Base-by-base conservation (phyloP, 345 rosid species). In the Sisymbrium altissimum region DNA sequence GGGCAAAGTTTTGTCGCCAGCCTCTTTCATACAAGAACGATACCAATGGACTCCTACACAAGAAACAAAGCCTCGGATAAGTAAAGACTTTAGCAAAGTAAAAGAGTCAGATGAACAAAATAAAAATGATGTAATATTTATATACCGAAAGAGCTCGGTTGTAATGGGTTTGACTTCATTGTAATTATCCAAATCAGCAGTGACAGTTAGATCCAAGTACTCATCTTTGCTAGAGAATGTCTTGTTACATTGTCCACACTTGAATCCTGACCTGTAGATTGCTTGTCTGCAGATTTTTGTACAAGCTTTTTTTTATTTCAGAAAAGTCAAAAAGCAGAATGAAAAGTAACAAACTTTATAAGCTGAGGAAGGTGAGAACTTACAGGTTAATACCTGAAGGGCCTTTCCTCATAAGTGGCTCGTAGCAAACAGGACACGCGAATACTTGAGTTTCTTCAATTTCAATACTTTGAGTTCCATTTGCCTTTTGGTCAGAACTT, bases 21-120 rank as follows among this genome's bases (percentile, higher is more conserved):
- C 99, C 97, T 57, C 97, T 86, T 78, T 95, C 99, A 30, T 95
- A 95, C 79, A 90, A 72, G 72, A 89, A 95, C 21, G 97, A 95
- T 52, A 95, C 96, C 50, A 95, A 65, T 40, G 97, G 99, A 79
- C 89, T 95, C 97, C 99, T 95, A 71, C 35, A 60, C 36, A 49
- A 7, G 36, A 49, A 4, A 77, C 21, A 68, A 54, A 58, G 6
- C 29, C 35, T 9, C 41, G 5, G 46, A 40, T 48, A 10, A 2
- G 9, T 1, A 23, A 17, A 11, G 45, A 54, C 10, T 12, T 27
- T 5, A 29, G 54, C 29, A 17, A 59, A 66, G 46, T 58, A 14
- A 48, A 12, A 35, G 30, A 32, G 27, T 33, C 10, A 32, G 48
- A 53, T 48, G 48, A 65, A 39, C 25, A 13, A 43, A 38, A 38